A percentile compares a stretch with the other conserved stretches of the same genome.
Evolutionary conservation across 176 grass and related monocot species (phyloP).

Genomic region (Oryza australiensis): DNA sequence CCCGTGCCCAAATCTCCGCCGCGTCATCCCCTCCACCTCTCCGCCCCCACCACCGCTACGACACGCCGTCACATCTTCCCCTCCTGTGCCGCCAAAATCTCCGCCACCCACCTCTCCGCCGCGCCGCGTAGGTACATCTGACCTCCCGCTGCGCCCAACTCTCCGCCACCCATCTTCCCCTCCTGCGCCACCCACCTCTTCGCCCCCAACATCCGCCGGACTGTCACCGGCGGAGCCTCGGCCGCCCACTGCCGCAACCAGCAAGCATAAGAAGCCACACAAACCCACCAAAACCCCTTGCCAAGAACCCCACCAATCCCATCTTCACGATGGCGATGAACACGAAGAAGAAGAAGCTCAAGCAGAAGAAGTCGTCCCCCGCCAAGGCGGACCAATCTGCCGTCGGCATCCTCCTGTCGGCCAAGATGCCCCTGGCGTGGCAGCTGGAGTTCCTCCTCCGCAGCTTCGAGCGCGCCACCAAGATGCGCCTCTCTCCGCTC

Average conservation of each 20-base stretch:
- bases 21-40: no score
- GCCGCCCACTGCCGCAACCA: neutral
- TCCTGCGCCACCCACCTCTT: no score
- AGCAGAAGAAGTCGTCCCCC: constrained; percentile 37
- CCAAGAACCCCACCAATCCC: constrained; percentile 28
- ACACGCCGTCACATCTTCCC: no score
- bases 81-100: no score
- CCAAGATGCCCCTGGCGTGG: constrained; percentile 41
- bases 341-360: constrained; percentile 24
- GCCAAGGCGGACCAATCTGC: constrained; percentile 13
- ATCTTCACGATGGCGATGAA: neutral
- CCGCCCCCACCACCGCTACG: no score
- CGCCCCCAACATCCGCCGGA: no score
- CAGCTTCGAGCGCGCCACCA: constrained; percentile 67
- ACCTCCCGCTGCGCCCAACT: no score
- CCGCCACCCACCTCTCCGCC: no score
- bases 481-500: constrained; percentile 81
- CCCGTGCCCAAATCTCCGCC: no score
- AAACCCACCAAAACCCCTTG: constrained; percentile 24
- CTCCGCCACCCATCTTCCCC: no score
- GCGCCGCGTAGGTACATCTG: no score
- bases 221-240: constrained; percentile 32
- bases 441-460: constrained; percentile 82
- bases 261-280: constrained; percentile 51
- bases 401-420: constrained; percentile 38